A percentile compares a stretch with the other conserved stretches of the same genome.
These are phyloP conservation scores for Pythium pyrilobum DNA, from an alignment of 352 stramenopile species.

Conservation along the genomic window DNA sequence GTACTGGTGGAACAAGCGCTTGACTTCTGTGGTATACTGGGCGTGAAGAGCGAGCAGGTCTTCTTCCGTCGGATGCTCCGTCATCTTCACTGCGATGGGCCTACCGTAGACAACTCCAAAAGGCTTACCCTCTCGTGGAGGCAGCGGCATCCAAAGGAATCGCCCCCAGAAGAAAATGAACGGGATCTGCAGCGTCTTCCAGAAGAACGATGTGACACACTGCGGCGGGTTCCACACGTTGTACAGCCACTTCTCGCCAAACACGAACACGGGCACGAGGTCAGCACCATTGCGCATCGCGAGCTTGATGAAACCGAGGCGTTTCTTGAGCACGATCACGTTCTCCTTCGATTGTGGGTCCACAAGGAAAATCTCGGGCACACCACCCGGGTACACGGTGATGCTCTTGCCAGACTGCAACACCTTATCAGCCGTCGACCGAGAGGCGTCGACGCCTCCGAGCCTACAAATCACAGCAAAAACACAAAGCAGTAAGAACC, in stretches of 20 bases:
- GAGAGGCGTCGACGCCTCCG: conserved; percentile 61
- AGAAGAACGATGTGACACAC: conserved; percentile 46
- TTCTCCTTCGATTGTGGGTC: conserved; percentile 66
- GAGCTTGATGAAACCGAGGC: conserved; percentile 70
- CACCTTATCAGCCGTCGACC: conserved; percentile 61
- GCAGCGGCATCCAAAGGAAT: conserved; percentile 70
- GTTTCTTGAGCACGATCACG: conserved; percentile 61
- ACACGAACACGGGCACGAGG: conserved; percentile 69
- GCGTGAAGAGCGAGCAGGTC: conserved; percentile 45
- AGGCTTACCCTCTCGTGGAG: conserved; percentile 42
- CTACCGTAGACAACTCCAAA: conserved; percentile 76
- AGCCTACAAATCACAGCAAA: conserved; percentile 19
- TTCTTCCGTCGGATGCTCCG: conserved; percentile 48
- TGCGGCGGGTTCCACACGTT: conserved; percentile 69
- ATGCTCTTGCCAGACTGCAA: conserved; percentile 55
- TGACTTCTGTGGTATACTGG: conserved; percentile 47
- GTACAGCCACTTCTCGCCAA: conserved; percentile 77
- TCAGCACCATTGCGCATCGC: conserved; percentile 64
- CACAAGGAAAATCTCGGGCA: conserved; percentile 69
- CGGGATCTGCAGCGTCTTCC: conserved; percentile 61
- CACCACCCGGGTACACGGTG: conserved; percentile 62
- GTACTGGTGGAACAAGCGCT: conserved; percentile 62
- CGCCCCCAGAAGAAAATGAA: conserved; percentile 74
- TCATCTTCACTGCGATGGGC: conserved; percentile 49
- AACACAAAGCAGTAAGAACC: too few species aligned